Evolutionary conservation across 257 asterid genomes (phyloP).

Genomic region (Solanum sitiens): DNA sequence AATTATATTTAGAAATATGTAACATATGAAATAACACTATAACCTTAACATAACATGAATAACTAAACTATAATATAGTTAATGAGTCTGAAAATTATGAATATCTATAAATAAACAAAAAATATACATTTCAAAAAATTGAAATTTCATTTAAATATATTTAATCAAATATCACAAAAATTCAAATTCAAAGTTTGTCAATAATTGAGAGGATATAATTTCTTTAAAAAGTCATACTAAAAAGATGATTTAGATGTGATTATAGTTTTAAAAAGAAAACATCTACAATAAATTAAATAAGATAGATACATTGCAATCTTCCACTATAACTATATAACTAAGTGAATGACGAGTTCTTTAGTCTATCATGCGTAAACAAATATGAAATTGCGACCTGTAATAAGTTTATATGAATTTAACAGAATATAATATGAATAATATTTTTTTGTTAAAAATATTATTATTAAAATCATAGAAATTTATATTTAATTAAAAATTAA

Average conservation of each 20-base stretch:
- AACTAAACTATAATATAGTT: not conserved
- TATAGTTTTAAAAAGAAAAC: not conserved
- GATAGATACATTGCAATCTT: not conserved
- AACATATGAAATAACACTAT: not conserved
- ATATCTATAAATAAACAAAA: too few species aligned
- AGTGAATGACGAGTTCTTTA: not conserved
- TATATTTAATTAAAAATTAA: not conserved
- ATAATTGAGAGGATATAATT: not conserved
- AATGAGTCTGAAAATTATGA: too few species aligned
- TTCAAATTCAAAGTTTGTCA: not conserved
- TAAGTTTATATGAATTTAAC: too few species aligned
- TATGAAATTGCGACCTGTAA: not conserved
- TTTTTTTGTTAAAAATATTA: accelerated
- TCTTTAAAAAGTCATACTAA: not conserved
- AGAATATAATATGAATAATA: too few species aligned
- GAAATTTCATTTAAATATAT: too few species aligned
- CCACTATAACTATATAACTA: not conserved
- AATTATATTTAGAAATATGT: too few species aligned
- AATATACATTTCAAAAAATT: too few species aligned
- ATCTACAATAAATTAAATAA: not conserved
- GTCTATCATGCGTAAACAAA: not conserved
- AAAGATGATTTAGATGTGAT: not conserved
- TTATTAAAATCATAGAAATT: not conserved
- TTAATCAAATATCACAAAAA: too few species aligned
- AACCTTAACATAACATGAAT: too few species aligned